A percentile compares a stretch with the other conserved stretches of the same genome.
phyloP scores from a whole-genome alignment of 2,329 filamentous ascomycete genomes.

The Boeremia exigua region DNA sequence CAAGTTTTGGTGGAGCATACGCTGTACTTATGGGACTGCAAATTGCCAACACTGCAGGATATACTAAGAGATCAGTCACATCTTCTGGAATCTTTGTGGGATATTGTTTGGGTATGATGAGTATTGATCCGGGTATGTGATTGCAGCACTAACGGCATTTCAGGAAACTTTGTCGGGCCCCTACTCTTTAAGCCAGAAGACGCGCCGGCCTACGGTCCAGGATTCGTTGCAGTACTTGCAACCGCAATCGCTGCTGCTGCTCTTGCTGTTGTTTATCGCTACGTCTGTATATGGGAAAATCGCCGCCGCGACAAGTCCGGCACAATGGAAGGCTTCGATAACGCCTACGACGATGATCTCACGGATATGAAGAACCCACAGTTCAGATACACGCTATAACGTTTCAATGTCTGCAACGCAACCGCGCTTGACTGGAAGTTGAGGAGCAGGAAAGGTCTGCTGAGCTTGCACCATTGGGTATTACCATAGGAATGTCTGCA shows the following conservation, averaged over 20 bases:
- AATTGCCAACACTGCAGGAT: constrained; percentile 60
- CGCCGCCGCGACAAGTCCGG: constrained; percentile 51
- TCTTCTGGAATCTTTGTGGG: constrained; percentile 59
- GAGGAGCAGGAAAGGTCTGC: background rate
- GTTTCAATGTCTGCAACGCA: background rate
- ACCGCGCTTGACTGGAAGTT: background rate
- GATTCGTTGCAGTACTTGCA: constrained; percentile 52
- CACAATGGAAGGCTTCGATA: constrained; percentile 57
- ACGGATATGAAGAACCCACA: constrained; percentile 49
- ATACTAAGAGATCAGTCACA: constrained; percentile 58
- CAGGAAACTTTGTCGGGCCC: constrained; percentile 45
- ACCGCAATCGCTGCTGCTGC: constrained; percentile 43
- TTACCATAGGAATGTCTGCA: no score
- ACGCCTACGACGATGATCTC: constrained; percentile 61
- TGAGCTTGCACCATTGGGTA: no score
- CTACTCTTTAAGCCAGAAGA: constrained; percentile 29
- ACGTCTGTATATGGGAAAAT: constrained; percentile 55
- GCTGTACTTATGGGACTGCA: constrained; percentile 59
- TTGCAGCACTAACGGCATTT: background rate
- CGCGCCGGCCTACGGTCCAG: constrained; percentile 41
- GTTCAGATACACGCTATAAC: constrained; percentile 27
- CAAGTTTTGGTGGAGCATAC: constrained; percentile 56
- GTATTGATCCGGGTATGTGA: background rate
- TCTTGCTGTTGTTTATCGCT: constrained; percentile 53
- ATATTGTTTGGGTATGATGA: constrained; percentile 55